Percentiles rank a stretch among this genome's conserved stretches.
These are phyloP conservation scores for Dichotomopilus funicola DNA, from an alignment of 2,329 filamentous ascomycete genomes.

Conservation along the genomic window DNA sequence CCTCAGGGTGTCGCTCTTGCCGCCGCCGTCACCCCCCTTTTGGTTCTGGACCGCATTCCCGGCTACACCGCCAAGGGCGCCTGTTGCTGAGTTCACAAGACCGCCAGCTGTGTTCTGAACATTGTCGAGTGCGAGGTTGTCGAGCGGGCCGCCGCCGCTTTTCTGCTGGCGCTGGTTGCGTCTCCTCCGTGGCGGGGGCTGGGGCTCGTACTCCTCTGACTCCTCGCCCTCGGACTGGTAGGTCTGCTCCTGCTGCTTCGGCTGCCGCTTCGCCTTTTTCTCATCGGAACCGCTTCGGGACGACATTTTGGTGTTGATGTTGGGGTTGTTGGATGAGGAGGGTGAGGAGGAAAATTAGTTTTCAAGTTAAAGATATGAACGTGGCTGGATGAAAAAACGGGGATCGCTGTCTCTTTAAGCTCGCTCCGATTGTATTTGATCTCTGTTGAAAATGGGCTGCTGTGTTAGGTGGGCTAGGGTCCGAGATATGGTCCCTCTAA, in stretches of 20 bases:
- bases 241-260: slow-evolving; percentile 25
- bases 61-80: slow-evolving; percentile 37
- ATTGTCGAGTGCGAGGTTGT: slow-evolving; percentile 33
- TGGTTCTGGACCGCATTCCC: slow-evolving; percentile 32
- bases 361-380: no score
- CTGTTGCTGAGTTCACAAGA: slow-evolving; percentile 35
- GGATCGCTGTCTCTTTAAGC: no score
- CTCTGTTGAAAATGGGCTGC: no score
- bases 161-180: slow-evolving; percentile 29
- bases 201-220: slow-evolving; percentile 27
- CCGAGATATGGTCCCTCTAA: not conserved
- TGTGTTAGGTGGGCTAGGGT: not conserved
- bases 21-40: slow-evolving; percentile 28
- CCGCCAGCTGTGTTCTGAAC: slow-evolving; percentile 33
- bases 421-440: no score
- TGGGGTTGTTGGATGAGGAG: not conserved
- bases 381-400: no score
- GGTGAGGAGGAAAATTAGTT: not conserved
- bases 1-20: slow-evolving; percentile 61
- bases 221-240: slow-evolving; percentile 35
- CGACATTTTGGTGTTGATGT: slow-evolving; percentile 18
- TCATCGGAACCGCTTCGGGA: slow-evolving; percentile 27
- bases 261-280: slow-evolving; percentile 29
- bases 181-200: slow-evolving; percentile 22
- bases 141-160: slow-evolving; percentile 30